phyloP scores from a whole-genome alignment of 2,329 filamentous ascomycete species.

The Fusarium proliferatum region DNA sequence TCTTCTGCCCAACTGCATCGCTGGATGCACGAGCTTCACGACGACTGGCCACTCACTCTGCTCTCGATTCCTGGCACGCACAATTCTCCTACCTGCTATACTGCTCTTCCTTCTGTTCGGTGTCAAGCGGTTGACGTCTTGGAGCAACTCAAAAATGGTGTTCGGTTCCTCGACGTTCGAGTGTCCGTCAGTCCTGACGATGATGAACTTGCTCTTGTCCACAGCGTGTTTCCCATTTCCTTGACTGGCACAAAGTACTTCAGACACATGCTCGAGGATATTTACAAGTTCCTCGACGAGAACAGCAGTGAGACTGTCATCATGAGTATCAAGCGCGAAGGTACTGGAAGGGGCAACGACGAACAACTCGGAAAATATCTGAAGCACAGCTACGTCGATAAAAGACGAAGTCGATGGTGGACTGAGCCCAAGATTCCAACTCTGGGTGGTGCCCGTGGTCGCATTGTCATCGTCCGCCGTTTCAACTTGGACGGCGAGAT shows the following conservation, averaged over 20 bases:
- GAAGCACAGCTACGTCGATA: constrained; percentile 74
- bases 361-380: constrained; percentile 81
- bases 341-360: constrained; percentile 82
- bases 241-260: constrained; percentile 86
- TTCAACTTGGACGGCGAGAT: constrained; percentile 74
- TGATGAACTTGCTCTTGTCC: constrained; percentile 83
- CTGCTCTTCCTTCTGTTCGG: constrained; percentile 89
- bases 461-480: constrained; percentile 85
- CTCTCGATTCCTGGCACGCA: constrained; percentile 96
- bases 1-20: constrained; percentile 74
- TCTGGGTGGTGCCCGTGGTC: constrained; percentile 82
- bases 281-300: constrained; percentile 79
- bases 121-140: constrained; percentile 85
- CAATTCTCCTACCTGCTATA: constrained; percentile 88
- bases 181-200: constrained; percentile 67
- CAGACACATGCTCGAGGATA: constrained; percentile 74
- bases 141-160: constrained; percentile 86
- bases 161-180: constrained; percentile 94
- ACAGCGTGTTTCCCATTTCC: constrained; percentile 89
- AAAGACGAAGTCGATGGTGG: constrained; percentile 75
- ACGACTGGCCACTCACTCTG: constrained; percentile 78
- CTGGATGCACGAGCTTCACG: constrained; percentile 85
- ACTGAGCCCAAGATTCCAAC: constrained; percentile 80
- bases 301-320: constrained; percentile 87
- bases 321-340: constrained; percentile 91